Base-by-base conservation (phyloP, 73 alveolate genomes). In the Tetrahymena malaccensis region DNA sequence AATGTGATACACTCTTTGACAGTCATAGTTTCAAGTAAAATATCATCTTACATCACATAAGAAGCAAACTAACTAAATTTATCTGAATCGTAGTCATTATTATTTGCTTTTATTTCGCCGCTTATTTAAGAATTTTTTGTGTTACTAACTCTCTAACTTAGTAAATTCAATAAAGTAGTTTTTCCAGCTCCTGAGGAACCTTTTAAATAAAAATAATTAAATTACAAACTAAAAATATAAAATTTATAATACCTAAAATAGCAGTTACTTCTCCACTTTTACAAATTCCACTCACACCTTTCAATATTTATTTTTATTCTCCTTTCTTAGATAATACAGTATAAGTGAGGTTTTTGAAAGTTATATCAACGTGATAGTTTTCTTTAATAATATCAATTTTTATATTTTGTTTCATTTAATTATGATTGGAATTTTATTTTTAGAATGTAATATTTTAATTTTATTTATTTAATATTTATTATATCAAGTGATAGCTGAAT, bases 41-140 rank as follows among this genome's bases (percentile, higher is more conserved):
- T 94, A 94, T 97, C 98, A 85, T 97, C 97, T 89, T 97, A 97
- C 97, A 94, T 96, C 25, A 97, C 97, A 50, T 97, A 97, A 70
- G 89, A n/a, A 35, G 96, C 38, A 89, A 70, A 85, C 21, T 34
- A 27, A n/a, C 89, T 22, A 34, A 38, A 83, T 22, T 25, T 25
- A 21, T 35, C 50, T n/a, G 50, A 19, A 31, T 83, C 85, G 22
- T 70, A 70, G 55, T 25, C 21, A 58, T 93, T 35, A 70, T 55
- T 34, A n/a, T 94, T 94, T 19, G 94, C 95, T n/a, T 25, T 34
- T 15, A 93, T 35, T 95, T 43, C 34, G 0, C 96, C 97, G 1
- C 0, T 15, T 25, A 93, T 16, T 17, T 43, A 25, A 21, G 38
- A 10, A 35, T 31, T 94, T 27, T 43, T 17, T 21, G 43, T 34